Evolutionary conservation across 2,329 filamentous ascomycete species (phyloP).

Genomic region (Alternaria longipes): DNA sequence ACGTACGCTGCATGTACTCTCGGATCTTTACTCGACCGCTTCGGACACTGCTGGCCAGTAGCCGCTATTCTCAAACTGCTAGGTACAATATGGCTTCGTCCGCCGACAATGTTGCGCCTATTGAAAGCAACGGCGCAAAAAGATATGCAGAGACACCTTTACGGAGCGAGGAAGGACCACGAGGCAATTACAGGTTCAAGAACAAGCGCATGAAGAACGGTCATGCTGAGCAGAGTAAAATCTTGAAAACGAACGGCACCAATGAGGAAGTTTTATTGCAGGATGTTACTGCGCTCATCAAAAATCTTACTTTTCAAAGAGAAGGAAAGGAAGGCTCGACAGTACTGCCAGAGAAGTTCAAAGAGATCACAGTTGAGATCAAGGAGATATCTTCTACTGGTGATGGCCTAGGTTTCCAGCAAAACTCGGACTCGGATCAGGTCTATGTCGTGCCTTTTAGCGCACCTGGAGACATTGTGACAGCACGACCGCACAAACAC

Average conservation of each 20-base stretch:
- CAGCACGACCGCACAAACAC: constrained; percentile 81
- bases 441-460: constrained; percentile 90
- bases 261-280: constrained; percentile 60
- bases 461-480: constrained; percentile 82
- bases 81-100: constrained; percentile 47
- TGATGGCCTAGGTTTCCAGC: constrained; percentile 82
- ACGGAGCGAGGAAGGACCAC: constrained; percentile 45
- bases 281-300: constrained; percentile 56
- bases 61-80: constrained; percentile 18
- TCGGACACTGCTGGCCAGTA: constrained; percentile 34
- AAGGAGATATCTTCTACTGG: constrained; percentile 87
- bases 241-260: constrained; percentile 54
- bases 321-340: constrained; percentile 23
- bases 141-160: constrained; percentile 45
- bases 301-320: constrained; percentile 42
- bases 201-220: constrained; percentile 60
- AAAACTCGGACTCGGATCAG: constrained; percentile 67
- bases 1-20: constrained; percentile 32
- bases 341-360: constrained; percentile 70
- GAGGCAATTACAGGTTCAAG: constrained; percentile 52
- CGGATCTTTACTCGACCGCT: constrained; percentile 36
- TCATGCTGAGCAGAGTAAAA: constrained; percentile 46
- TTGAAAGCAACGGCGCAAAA: constrained; percentile 48
- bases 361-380: constrained; percentile 84
- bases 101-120: constrained; percentile 40